A percentile compares a stretch with the other conserved stretches of the same genome.
Conservation (phyloP, 345 rosid species). For the Populus pruinosa region DNA sequence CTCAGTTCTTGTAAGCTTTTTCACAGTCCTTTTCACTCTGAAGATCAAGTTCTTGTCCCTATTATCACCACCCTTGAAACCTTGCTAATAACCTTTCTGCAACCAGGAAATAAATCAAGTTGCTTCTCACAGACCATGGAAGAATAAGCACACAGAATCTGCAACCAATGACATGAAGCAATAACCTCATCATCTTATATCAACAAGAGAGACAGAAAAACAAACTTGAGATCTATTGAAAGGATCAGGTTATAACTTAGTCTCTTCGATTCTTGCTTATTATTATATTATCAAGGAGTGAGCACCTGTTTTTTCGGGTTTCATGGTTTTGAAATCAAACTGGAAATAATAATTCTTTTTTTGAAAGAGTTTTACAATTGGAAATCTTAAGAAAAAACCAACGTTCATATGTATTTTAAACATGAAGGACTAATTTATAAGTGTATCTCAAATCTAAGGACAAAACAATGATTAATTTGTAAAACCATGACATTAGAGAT, state of each 20-base stretch:
- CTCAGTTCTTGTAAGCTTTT: slow-evolving; percentile 51
- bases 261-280: no score
- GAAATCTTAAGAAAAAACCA: no score
- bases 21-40: slow-evolving; percentile 48
- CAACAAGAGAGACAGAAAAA: neutral
- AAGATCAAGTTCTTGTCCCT: slow-evolving; percentile 47
- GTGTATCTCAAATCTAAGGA: no score
- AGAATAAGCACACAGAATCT: neutral
- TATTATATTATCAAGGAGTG: no score
- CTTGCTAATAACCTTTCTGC: slow-evolving; percentile 68
- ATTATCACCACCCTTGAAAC: slow-evolving; percentile 45
- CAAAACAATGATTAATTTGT: no score
- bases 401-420: no score
- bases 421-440: no score
- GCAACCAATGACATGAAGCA: neutral
- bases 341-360: no score
- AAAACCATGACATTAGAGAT: no score
- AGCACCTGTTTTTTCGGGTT: no score
- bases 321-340: no score
- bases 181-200: neutral
- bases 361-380: no score
- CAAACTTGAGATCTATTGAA: neutral
- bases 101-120: slow-evolving; percentile 9
- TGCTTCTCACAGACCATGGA: neutral
- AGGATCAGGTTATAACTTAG: neutral